A percentile compares a stretch with the other conserved stretches of the same genome.
Evolutionary conservation across 306 rosid species (phyloP).

Genomic region (Pyrus communis): DNA sequence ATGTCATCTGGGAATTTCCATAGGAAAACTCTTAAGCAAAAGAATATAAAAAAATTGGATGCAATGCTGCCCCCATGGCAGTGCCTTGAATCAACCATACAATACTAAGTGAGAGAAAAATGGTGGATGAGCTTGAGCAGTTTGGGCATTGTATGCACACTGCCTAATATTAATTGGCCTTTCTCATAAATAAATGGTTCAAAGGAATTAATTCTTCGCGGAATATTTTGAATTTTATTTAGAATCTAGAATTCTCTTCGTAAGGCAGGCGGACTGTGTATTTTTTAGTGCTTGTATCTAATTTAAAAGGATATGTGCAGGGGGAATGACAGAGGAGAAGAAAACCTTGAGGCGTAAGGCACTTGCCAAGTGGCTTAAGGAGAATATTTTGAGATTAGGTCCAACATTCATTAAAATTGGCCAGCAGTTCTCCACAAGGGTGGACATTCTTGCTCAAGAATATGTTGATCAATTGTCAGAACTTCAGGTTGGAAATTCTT

Average conservation of each 20-base stretch:
- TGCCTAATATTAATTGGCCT: not conserved
- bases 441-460: constrained; percentile 96
- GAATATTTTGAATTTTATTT: not conserved
- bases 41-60: not conserved
- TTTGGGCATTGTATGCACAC: not conserved
- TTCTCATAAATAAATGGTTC: not conserved
- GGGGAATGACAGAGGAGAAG: constrained; percentile 89
- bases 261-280: not conserved
- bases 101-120: not conserved
- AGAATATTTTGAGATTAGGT: constrained; percentile 90
- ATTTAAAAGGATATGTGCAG: constrained; percentile 26
- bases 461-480: constrained; percentile 94
- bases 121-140: not conserved
- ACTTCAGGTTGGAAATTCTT: constrained; percentile 66
- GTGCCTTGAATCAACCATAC: not conserved
- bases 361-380: constrained; percentile 97
- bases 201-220: not conserved
- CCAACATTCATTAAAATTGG: constrained; percentile 98
- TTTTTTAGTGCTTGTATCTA: not conserved
- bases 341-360: constrained; percentile 59
- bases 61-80: not conserved
- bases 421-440: constrained; percentile 98
- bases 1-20: not conserved
- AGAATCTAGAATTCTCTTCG: not conserved
- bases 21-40: not conserved